phyloP scores from a whole-genome alignment of 2,329 filamentous ascomycete genomes.

The Pseudogymnoascus sp. region DNA sequence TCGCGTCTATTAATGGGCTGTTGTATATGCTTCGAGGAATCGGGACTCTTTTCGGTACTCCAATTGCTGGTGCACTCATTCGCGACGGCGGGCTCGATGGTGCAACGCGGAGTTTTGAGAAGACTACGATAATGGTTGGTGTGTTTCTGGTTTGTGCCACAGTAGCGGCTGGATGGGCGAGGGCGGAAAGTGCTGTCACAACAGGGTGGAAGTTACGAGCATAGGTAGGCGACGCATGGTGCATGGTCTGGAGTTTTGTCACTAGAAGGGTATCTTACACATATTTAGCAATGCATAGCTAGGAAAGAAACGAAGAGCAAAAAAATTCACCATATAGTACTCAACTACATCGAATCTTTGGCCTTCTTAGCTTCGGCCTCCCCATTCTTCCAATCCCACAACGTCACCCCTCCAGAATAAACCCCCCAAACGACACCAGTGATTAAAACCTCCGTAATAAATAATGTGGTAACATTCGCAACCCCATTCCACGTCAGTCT shows the following conservation, averaged over 20 bases:
- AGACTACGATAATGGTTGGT: constrained; percentile 9
- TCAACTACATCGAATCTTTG: not conserved
- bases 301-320: not conserved
- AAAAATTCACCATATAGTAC: not conserved
- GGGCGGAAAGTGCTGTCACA: constrained; percentile 1
- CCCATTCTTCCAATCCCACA: not conserved
- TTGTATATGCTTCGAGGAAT: constrained; percentile 23
- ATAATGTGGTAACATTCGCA: not conserved
- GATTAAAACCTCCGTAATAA: not conserved
- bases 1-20: constrained; percentile 19
- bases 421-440: constrained; percentile 1
- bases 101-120: constrained; percentile 22
- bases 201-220: constrained; percentile 7
- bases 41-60: constrained; percentile 20
- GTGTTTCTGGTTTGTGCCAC: constrained; percentile 8
- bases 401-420: not conserved
- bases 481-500: not conserved
- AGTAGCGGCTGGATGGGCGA: constrained; percentile 7
- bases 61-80: constrained; percentile 17
- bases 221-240: not conserved
- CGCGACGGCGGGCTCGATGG: constrained; percentile 40
- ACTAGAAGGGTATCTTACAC: not conserved
- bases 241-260: not conserved
- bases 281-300: not conserved
- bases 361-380: not conserved